Evolutionary conservation across 352 stramenopile species (phyloP), one percentile per base, ranked within the genome.

Genomic region (Peronosclerospora sorghi): DNA sequence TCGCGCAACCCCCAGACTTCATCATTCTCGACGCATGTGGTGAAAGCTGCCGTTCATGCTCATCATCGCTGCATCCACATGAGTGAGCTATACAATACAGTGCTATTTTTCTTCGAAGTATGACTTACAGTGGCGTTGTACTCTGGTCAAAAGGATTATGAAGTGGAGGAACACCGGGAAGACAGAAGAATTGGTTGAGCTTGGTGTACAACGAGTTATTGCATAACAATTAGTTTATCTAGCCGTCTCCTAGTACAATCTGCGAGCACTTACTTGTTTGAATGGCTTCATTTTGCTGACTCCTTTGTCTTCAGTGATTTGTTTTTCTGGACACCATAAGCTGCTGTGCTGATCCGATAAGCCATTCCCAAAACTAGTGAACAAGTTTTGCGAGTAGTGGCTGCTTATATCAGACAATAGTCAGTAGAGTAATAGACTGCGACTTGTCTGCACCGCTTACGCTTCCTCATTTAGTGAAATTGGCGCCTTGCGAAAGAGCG

Each of bases 401-500:
- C 62, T 72, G 21, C 13, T 26, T 4, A 41, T 18, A 47, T 21
- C 9, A 51, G 29, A 17, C 12, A 49, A 5, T 21, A 9, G 36
- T 57, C 12, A 52, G 40, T 39, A 32, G 23, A 14, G 15, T 17
- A 18, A 18, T 10, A 15, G 9, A 26, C 21, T 13, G 13, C 2
- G 36, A 7, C 26, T 41, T 28, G 14, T 15, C 10, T 14, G 23
- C 23, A 32, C 6, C 13, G 44, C 58, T 27, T 27, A 86, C 73
- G 41, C 48, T 15, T 68, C 15, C 20, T 65, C 42, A 34, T 60
- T 42, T 20, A 82, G 32, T 6, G 56, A 54, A 1, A 80, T 23
- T 14, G 59, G 56, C 10, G 69, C 26, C n/a, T 64, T 52, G 24
- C 62, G 21, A 47, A 68, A 74, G 13, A 67, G 48, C 28, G 27